Base-by-base conservation (phyloP, 371 early-diverging fungal species). In the Mortierella sp. region DNA sequence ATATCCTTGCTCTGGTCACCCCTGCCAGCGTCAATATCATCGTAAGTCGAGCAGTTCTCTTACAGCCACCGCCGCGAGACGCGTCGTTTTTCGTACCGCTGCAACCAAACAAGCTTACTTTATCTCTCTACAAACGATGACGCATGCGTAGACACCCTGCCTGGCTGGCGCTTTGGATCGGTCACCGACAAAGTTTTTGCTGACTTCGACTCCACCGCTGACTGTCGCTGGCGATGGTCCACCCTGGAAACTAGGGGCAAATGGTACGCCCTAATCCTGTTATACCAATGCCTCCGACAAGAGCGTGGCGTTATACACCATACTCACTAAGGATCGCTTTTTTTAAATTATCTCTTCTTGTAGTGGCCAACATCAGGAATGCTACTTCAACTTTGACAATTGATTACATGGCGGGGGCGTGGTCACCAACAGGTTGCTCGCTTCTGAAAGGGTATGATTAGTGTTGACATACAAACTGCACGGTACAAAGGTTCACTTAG, bases 361-460 rank as follows among this genome's bases (percentile, higher is more conserved):
- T 47, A 86, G 86, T 75, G 7, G 68, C 72, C 11, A 76, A 72
- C 10, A 55, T 82, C 28, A 79, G 86, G 26, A 73, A 79, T 28
- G 80, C 80, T 16, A 55, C 75, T 21, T 44, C 80, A 0, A n/a
- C 68, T 16, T 57, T 74, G 9, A 26, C 58, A 0, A 21, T 82
- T 7, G 86, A 86, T 24, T 79, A 75, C 58, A 9, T 70, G 7
- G n/a, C 55, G 10, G 82, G 75, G 3, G 75, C 80, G 9, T 86
- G 86, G 86, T 86, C 86, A 26, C 86, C 86, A 26, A 86, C 86
- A 7, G 80, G 82, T 1, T 86, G 86, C 47, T 74, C 86, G 14
- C 80, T 28, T 47, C 16, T 74, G 14, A 77, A 73, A 70, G 82
- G 86, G 86, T 86, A 75, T 38, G 68, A 24, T 42, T 38, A 31